Conservation (phyloP, 768 basidiomycete genomes). For the Scleroderma bovista region DNA sequence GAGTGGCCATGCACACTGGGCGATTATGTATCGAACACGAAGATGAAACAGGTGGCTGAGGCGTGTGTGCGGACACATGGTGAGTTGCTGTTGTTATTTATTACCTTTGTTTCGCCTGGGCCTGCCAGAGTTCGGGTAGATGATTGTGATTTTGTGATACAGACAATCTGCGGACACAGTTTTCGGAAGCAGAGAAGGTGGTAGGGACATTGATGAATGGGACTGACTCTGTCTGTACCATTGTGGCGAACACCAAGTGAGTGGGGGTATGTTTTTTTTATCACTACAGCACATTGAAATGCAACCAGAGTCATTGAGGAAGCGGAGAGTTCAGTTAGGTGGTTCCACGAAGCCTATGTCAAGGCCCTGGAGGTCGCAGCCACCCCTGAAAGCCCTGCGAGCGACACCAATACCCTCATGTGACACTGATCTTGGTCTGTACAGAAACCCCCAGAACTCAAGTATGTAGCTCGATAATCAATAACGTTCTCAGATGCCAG, state of each 20-base stretch:
- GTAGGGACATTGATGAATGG: constrained; percentile 53
- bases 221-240: constrained; percentile 51
- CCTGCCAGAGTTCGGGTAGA: too few species aligned
- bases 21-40: constrained; percentile 73
- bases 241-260: constrained; percentile 44
- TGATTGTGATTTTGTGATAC: not conserved
- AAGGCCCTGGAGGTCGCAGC: constrained; percentile 47
- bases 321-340: constrained; percentile 47
- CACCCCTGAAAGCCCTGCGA: constrained; percentile 49
- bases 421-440: not conserved
- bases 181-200: constrained; percentile 47
- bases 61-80: constrained; percentile 66
- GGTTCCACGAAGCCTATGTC: constrained; percentile 56
- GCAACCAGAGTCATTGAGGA: constrained; percentile 52
- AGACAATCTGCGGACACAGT: constrained; percentile 58
- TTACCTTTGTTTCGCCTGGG: not conserved
- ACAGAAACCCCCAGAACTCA: constrained; percentile 44
- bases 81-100: constrained; percentile 25
- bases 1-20: constrained; percentile 64
- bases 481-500: constrained; percentile 57
- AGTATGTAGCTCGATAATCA: constrained; percentile 58
- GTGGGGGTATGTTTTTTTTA: constrained; percentile 6
- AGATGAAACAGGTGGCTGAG: constrained; percentile 78
- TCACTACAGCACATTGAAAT: constrained; percentile 2
- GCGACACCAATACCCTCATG: constrained; percentile 44